phyloP scores from a whole-genome alignment of 2,329 filamentous ascomycete genomes.

The Cladosporium sp. region DNA sequence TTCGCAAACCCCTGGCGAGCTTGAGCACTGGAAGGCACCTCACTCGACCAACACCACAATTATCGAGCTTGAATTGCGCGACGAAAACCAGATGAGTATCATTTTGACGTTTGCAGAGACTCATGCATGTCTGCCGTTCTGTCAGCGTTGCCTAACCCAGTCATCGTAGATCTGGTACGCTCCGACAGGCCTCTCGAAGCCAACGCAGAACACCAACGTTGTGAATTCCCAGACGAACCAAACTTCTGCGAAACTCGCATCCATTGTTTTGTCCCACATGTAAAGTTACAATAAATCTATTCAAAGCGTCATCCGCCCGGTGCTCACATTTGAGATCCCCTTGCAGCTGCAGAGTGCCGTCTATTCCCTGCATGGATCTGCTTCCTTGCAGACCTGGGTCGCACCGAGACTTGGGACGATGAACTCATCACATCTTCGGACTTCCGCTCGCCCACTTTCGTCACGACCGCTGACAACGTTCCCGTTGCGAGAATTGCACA shows the following conservation, averaged over 20 bases:
- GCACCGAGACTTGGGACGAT: not conserved
- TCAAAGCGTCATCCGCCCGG: not conserved
- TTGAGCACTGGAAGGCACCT: not conserved
- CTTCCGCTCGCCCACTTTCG: conserved; percentile 5
- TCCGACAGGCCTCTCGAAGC: not conserved
- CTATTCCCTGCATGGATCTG: conserved; percentile 1
- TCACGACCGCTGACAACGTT: conserved; percentile 3
- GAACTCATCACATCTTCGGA: conserved; percentile 16
- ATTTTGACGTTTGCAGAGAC: not conserved
- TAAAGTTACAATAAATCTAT: not conserved
- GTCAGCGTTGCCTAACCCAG: conserved; percentile 6
- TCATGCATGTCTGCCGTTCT: conserved; percentile 9
- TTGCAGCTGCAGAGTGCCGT: conserved; percentile 1
- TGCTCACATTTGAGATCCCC: not conserved
- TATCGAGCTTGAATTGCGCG: not conserved
- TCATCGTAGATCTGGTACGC: not conserved
- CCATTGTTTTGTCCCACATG: not conserved
- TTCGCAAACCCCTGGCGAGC: not conserved
- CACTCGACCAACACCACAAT: not conserved
- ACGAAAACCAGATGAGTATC: not conserved
- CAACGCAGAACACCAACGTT: not conserved
- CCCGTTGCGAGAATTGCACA: not conserved
- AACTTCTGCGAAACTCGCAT: not conserved
- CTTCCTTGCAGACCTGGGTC: conserved; percentile 1
- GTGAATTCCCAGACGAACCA: not conserved